phyloP scores from a whole-genome alignment of 75 land plant species.

The Cunninghamia lanceolata region DNA sequence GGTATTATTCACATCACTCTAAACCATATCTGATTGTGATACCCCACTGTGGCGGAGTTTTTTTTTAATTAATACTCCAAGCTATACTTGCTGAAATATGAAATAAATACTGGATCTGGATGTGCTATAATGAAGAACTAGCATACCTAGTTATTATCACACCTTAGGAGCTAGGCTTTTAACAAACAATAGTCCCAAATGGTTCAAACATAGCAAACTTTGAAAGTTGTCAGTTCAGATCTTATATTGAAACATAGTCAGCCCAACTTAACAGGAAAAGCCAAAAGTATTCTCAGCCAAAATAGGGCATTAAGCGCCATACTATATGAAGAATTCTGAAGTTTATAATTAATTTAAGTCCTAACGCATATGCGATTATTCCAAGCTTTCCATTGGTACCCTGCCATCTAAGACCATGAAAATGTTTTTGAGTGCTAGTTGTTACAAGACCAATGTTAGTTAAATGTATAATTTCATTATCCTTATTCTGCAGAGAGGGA shows the following conservation, averaged over 20 bases:
- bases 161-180: neutral
- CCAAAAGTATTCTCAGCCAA: neutral
- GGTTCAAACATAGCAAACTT: neutral
- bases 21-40: neutral
- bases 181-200: neutral
- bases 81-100: neutral
- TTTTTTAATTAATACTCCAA: neutral
- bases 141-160: neutral
- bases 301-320: neutral
- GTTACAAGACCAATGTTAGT: neutral
- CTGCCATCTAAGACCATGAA: neutral
- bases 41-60: neutral
- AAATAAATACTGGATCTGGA: neutral
- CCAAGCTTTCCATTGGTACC: neutral
- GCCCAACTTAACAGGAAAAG: neutral
- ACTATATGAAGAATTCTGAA: neutral
- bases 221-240: neutral
- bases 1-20: neutral
- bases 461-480: neutral
- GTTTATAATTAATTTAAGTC: neutral
- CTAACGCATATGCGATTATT: neutral
- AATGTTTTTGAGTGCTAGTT: neutral
- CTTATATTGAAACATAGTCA: neutral
- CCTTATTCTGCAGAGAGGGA: neutral
- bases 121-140: neutral